Evolutionary conservation across 495 filamentous ascomycete genomes (phyloP).

Genomic region (Aspergillus haitiensis): DNA sequence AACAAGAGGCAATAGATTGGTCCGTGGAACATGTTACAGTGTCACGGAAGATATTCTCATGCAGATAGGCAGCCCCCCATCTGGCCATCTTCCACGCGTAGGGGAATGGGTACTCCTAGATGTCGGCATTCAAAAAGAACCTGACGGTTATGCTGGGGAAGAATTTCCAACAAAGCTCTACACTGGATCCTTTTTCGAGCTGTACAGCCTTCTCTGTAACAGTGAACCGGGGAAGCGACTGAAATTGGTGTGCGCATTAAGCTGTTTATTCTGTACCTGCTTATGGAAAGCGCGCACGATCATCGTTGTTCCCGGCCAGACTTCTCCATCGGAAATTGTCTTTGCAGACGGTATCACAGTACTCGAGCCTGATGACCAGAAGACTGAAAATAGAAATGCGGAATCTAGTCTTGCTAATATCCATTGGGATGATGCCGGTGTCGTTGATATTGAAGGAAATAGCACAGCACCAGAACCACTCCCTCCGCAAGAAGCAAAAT

Average conservation of each 20-base stretch:
- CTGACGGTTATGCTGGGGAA: not conserved
- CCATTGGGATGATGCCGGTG: not conserved
- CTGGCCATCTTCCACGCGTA: not conserved
- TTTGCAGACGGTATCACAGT: slow-evolving; percentile 4
- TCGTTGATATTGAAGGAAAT: no score
- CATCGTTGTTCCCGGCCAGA: slow-evolving; percentile 5
- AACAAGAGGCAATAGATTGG: not conserved
- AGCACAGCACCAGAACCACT: not conserved
- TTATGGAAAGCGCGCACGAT: not conserved
- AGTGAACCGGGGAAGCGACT: not conserved
- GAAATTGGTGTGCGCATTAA: not conserved
- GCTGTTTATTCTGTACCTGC: not conserved
- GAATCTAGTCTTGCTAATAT: not conserved
- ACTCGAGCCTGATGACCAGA: not conserved
- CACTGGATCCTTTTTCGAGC: not conserved
- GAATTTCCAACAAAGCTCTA: slow-evolving; percentile 1
- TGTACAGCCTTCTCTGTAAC: not conserved
- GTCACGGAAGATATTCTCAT: not conserved
- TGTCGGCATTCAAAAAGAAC: not conserved
- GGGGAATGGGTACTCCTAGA: slow-evolving; percentile 1
- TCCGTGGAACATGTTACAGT: not conserved
- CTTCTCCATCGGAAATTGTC: not conserved
- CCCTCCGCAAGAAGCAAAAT: not conserved
- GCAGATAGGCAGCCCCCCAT: not conserved
- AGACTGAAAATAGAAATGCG: not conserved